Conservation (phyloP, 208 protist genomes). For the Crithidia expoeki region DNA sequence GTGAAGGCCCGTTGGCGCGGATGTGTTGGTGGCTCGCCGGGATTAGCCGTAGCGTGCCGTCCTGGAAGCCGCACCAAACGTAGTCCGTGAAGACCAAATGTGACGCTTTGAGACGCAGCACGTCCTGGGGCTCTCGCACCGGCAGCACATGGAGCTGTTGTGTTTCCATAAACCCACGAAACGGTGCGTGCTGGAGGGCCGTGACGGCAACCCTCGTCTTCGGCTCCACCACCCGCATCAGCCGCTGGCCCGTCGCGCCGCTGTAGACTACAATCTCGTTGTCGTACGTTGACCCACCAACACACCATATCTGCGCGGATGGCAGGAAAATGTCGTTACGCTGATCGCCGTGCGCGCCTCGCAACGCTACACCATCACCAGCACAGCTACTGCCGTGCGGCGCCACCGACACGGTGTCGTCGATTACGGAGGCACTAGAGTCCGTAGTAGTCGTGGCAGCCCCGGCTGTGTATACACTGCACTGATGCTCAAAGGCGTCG, state of each 20-base stretch:
- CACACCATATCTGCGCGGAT: slow-evolving; percentile 55
- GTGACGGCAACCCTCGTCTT: slow-evolving; percentile 73
- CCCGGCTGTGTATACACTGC: not conserved
- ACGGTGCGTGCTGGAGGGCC: slow-evolving; percentile 78
- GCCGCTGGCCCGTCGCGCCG: slow-evolving; percentile 44
- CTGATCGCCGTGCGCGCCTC: slow-evolving; percentile 28
- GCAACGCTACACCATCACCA: not conserved
- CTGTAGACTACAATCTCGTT: slow-evolving; percentile 63
- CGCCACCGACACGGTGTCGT: slow-evolving; percentile 26
- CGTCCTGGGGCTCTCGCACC: slow-evolving; percentile 57
- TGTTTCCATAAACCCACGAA: slow-evolving; percentile 73
- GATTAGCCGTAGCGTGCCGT: slow-evolving; percentile 83
- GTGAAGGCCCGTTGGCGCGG: slow-evolving; percentile 56
- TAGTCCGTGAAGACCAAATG: slow-evolving; percentile 84
- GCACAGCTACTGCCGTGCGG: not conserved
- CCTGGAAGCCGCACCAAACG: slow-evolving; percentile 87
- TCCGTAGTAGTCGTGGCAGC: not conserved
- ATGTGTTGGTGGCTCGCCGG: slow-evolving; percentile 58
- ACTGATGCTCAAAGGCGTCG: slow-evolving; percentile 33
- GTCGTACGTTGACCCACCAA: slow-evolving; percentile 50
- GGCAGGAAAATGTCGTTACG: slow-evolving; percentile 35
- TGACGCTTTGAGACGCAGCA: slow-evolving; percentile 58
- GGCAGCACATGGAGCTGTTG: slow-evolving; percentile 65
- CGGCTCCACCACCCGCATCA: slow-evolving; percentile 67
- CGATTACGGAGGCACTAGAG: not conserved